phyloP scores from a whole-genome alignment of 257 asterid species.

The Hygrophila difformis region DNA sequence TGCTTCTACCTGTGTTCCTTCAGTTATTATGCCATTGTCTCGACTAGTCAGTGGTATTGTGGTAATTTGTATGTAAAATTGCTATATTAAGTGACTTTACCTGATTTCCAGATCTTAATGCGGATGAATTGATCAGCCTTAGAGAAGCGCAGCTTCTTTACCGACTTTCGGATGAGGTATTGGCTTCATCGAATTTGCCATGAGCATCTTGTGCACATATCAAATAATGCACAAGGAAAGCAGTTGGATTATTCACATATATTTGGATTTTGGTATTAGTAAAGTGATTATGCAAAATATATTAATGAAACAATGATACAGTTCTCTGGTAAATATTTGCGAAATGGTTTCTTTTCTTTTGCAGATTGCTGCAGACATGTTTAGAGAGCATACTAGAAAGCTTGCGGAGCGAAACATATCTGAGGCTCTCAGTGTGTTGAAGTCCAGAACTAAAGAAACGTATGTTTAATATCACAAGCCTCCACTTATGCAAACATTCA shows the following conservation, averaged over 20 bases:
- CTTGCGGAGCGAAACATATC: slow-evolving; percentile 70
- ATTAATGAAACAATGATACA: slow-evolving; percentile 10
- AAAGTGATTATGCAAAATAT: slow-evolving; percentile 6
- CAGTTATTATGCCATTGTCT: too few species aligned
- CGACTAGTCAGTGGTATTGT: too few species aligned
- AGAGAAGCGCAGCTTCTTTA: slow-evolving; percentile 82
- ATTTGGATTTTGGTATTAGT: too few species aligned
- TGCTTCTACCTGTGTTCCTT: too few species aligned
- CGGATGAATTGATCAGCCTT: slow-evolving; percentile 58
- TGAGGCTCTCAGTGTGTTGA: slow-evolving; percentile 52
- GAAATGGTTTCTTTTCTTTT: slow-evolving; percentile 10
- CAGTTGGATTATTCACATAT: not conserved
- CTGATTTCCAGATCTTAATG: slow-evolving; percentile 53
- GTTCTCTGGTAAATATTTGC: slow-evolving; percentile 1
- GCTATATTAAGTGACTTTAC: slow-evolving; percentile 15
- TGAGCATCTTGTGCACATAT: slow-evolving; percentile 2
- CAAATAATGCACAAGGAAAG: not conserved
- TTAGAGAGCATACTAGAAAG: slow-evolving; percentile 86
- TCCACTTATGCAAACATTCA: slow-evolving; percentile 12
- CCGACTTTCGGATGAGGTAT: slow-evolving; percentile 73
- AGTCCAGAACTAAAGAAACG: slow-evolving; percentile 72
- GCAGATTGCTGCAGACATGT: slow-evolving; percentile 89
- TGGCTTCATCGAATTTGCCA: not conserved
- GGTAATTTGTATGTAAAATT: not conserved
- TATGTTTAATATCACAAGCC: slow-evolving; percentile 19